Percentiles rank a stretch among this genome's conserved stretches.
phyloP scores from a whole-genome alignment of 2,329 filamentous ascomycete genomes.

The Bipolaris zeicola region DNA sequence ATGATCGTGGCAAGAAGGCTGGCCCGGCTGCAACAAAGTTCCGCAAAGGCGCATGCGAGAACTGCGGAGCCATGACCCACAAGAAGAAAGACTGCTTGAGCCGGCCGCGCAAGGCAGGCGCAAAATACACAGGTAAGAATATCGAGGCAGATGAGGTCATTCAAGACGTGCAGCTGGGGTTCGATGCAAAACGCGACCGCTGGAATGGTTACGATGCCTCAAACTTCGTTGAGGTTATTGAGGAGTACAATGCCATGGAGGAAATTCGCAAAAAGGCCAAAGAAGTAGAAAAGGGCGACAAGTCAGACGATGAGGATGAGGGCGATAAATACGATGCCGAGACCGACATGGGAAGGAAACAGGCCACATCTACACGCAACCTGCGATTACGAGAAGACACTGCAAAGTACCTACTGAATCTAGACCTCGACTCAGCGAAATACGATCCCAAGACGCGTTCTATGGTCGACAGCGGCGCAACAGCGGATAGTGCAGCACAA shows the following conservation, averaged over 20 bases:
- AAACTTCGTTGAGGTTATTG: conserved; percentile 84
- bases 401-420: conserved; percentile 92
- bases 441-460: conserved; percentile 96
- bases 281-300: conserved; percentile 48
- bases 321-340: conserved; percentile 83
- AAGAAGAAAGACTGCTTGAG: conserved; percentile 93
- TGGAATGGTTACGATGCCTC: conserved; percentile 97
- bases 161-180: conserved; percentile 84
- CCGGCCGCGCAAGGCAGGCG: conserved; percentile 84
- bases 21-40: conserved; percentile 94
- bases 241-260: conserved; percentile 87
- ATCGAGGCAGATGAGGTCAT: conserved; percentile 91
- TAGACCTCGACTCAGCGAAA: conserved; percentile 94
- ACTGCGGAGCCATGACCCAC: conserved; percentile 96
- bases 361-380: conserved; percentile 88
- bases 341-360: conserved; percentile 93
- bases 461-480: conserved; percentile 84
- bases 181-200: conserved; percentile 96
- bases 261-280: conserved; percentile 65
- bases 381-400: conserved; percentile 94
- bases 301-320: conserved; percentile 55
- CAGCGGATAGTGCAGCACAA: conserved; percentile 77
- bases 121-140: conserved; percentile 88
- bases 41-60: conserved; percentile 97
- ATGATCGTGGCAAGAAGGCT: conserved; percentile 82